Conservation (phyloP, 2,329 filamentous ascomycete genomes). For the Aotearoamyces nothofagi region DNA sequence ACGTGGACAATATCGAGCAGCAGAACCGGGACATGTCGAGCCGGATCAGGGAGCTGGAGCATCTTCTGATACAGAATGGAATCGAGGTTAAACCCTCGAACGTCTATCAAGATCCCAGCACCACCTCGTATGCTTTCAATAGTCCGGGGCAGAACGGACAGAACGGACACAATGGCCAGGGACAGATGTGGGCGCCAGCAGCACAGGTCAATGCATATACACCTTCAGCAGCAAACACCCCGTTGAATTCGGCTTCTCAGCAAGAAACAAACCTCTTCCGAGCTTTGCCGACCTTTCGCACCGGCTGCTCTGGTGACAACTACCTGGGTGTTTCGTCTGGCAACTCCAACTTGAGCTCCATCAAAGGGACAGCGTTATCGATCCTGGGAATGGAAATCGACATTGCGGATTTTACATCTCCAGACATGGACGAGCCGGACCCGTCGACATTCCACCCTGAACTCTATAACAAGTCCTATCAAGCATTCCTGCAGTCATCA, state of each 20-base stretch:
- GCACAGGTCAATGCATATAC: conserved; percentile 5
- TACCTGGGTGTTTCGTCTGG: conserved; percentile 48
- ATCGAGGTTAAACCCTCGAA: conserved; percentile 37
- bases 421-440: conserved; percentile 46
- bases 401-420: conserved; percentile 53
- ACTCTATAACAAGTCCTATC: conserved; percentile 57
- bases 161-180: conserved; percentile 2
- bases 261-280: conserved; percentile 13
- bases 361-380: conserved; percentile 62
- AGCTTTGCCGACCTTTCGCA: conserved; percentile 11
- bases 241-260: conserved; percentile 3
- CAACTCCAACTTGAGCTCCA: conserved; percentile 51
- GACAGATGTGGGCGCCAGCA: conserved; percentile 8
- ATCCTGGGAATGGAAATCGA: conserved; percentile 71
- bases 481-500: conserved; percentile 50
- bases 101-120: conserved; percentile 14
- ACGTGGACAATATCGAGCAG: conserved; percentile 61
- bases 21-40: conserved; percentile 53
- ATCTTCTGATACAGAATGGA: conserved; percentile 43
- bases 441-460: conserved; percentile 26
- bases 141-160: conserved; percentile 2
- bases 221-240: neutral
- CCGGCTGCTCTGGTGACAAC: conserved; percentile 35
- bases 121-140: conserved; percentile 8
- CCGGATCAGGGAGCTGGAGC: conserved; percentile 54